Conservation (phyloP, 140 eudicot species). For the Cichorium intybus region DNA sequence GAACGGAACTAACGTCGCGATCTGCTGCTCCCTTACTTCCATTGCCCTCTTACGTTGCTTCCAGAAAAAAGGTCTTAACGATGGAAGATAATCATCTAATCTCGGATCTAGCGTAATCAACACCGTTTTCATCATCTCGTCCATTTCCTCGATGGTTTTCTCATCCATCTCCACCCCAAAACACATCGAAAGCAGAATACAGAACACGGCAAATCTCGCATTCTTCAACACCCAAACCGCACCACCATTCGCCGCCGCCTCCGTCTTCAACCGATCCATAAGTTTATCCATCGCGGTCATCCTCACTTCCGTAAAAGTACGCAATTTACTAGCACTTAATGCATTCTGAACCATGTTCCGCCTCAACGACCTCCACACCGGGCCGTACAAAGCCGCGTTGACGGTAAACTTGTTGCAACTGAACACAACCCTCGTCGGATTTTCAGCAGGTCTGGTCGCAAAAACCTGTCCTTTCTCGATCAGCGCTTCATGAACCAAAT, state of each 20-base stretch:
- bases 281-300: slow-evolving; percentile 65
- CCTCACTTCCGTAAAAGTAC: slow-evolving; percentile 42
- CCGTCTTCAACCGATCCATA: slow-evolving; percentile 39
- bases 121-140: slow-evolving; percentile 76
- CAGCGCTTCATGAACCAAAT: slow-evolving; percentile 58
- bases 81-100: slow-evolving; percentile 68
- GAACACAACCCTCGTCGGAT: slow-evolving; percentile 70
- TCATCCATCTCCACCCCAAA: slow-evolving; percentile 83
- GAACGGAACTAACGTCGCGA: slow-evolving; percentile 53
- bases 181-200: slow-evolving; percentile 71
- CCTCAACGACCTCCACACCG: slow-evolving; percentile 83
- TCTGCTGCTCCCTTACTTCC: slow-evolving; percentile 57
- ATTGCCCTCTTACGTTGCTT: slow-evolving; percentile 52
- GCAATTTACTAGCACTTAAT: slow-evolving; percentile 52
- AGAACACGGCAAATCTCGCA: slow-evolving; percentile 80
- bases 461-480: slow-evolving; percentile 64
- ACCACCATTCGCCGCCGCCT: slow-evolving; percentile 54
- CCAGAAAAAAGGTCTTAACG: slow-evolving; percentile 55
- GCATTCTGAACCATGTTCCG: slow-evolving; percentile 75
- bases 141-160: slow-evolving; percentile 52
- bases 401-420: slow-evolving; percentile 86
- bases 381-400: slow-evolving; percentile 73
- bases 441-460: slow-evolving; percentile 72
- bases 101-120: slow-evolving; percentile 67
- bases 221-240: slow-evolving; percentile 71